These are phyloP conservation scores for Leptodontidium sp. DNA, from an alignment of 2,329 filamentous ascomycete genomes.

Conservation along the genomic window DNA sequence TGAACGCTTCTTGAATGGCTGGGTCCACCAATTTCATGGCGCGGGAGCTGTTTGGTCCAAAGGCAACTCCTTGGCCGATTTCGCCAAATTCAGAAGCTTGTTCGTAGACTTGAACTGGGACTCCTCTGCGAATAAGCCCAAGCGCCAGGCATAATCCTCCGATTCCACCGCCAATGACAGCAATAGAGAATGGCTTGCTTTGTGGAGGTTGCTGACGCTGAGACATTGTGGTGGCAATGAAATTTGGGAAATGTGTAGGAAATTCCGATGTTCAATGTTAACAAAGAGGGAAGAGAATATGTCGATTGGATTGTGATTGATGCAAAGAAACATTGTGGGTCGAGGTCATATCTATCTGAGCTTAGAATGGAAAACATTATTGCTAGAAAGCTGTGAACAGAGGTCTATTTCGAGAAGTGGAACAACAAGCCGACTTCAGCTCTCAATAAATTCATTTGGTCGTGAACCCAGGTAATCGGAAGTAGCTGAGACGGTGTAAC, in stretches of 20 bases:
- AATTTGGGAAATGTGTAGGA: too few relatives aligned
- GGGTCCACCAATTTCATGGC: constrained; percentile 31
- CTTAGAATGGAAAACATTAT: background rate
- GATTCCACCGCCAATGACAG: constrained; percentile 36
- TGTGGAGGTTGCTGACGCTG: background rate
- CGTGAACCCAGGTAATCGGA: background rate
- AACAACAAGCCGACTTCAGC: background rate
- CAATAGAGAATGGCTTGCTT: constrained; percentile 29
- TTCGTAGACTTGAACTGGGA: constrained; percentile 37
- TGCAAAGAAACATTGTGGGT: background rate
- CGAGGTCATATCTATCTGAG: background rate
- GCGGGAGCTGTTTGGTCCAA: constrained; percentile 34
- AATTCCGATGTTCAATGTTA: too few relatives aligned
- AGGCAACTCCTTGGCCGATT: constrained; percentile 37
- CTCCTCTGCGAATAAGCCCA: constrained; percentile 30
- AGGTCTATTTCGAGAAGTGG: background rate
- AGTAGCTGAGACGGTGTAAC: background rate
- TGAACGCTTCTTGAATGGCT: constrained; percentile 28
- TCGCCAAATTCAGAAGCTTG: constrained; percentile 35
- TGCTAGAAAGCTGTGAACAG: background rate
- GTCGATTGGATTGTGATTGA: too few relatives aligned
- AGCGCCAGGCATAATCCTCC: constrained; percentile 36
- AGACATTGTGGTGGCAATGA: background rate
- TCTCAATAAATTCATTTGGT: background rate
- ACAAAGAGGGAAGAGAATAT: too few relatives aligned